Base-by-base conservation (phyloP, 768 basidiomycete species). In the Neoboletus subvelutipes region DNA sequence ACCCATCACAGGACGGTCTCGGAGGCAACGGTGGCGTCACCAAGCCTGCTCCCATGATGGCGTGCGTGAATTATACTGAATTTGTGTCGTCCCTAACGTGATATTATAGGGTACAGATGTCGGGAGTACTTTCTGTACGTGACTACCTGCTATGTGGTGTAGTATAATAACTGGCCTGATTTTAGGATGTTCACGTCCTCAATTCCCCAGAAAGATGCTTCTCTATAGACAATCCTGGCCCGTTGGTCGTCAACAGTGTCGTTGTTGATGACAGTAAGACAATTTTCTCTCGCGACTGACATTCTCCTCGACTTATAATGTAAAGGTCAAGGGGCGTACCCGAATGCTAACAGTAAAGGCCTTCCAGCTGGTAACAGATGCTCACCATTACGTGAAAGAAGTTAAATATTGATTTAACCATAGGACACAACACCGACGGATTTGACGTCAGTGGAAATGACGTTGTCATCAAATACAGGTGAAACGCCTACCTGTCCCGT, bases 221-320 rank as follows among this genome's bases (percentile, higher is more conserved):
- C 61, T 50, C 71, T 29, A 58, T 78, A 42, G 57, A 46, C 20
- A 73, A 72, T 64, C 29, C 48, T 40, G 70, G 61, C 13, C 48
- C 67, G 0, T 51, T 75, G 71, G 64, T 76, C 17, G 80, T 88
- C 65, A 75, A 77, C 2, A 67, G 71, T 39, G 66, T 82, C 26
- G 77, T 65, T 18, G 76, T 88, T 54, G 84, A 87, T 57, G 75
- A 87, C 58, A 83, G 85, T 86, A 47, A 59, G 80, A 64, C 6
- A 29, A n/a, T 17, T 50, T 24, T 47, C 7, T 11, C 6, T 37
- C 26, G 9, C 20, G 12, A 20, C 28, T 24, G 20, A 4, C n/a
- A 5, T 17, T 22, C 45, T 47, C 13, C 45, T 55, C 26, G 7
- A 41, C 28, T 10, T 26, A 50, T 29, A n/a, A 28, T 41, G 15